Evolutionary conservation across 164 flowering plant species (phyloP), one percentile per base, ranked within the genome.

Genomic region (Litsea cubeba): DNA sequence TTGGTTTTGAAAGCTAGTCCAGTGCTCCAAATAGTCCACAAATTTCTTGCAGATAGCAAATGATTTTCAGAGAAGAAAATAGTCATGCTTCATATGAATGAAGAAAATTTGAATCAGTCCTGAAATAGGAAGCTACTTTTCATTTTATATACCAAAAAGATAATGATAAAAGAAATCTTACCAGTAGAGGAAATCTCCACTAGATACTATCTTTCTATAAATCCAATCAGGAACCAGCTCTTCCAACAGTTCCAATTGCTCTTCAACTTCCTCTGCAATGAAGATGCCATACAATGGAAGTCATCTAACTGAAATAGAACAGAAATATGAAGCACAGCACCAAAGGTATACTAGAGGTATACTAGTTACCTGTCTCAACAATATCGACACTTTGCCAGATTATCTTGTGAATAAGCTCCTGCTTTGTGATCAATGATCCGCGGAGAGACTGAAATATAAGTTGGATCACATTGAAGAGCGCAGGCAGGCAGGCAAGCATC

Each of bases 371-470:
- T 81, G 71, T 78, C 46, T 88, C 92, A 50, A 70, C 77, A 32
- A 90, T 69, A 68, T 86, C 89, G 65, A 70, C 72, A 63, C 77
- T 77, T 73, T 87, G 76, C 76, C 81, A 74, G 54, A 87, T 82
- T 70, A 91, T 85, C 78, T 91, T 91, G 73, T 90, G 86, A 76
- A 88, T 79, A 70, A 91, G 94, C 82, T 91, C 92, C 81, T 87
- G 87, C 75, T 87, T 88, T 18, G 97, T 91, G 71, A 91, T 83
- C 24, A 82, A 71, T 63, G 83, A 69, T 67, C 77, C 69, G 68
- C 78, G 78, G 35, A 79, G 77, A 57, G 88, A 84, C 79, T 74
- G 79, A 77, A 88, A 88, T 40, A 90, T 84, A 3, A 22, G 76
- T 70, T 80, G 78, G 51, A 88, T 79, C 54, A 79, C 8, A 68